Base-by-base conservation (phyloP, 1,139 yeast species). In the Saccharomycopsis hybrid region DNA sequence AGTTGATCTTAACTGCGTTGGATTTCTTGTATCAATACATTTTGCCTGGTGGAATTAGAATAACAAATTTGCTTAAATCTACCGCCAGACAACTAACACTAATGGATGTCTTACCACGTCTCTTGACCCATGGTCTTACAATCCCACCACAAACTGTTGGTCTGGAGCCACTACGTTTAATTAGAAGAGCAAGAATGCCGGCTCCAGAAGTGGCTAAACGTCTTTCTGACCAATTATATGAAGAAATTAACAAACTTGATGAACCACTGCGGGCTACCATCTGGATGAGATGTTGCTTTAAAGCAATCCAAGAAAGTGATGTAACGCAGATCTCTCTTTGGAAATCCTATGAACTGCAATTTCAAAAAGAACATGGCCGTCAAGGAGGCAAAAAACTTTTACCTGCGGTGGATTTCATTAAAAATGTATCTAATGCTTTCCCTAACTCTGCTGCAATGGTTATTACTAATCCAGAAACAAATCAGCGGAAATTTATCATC, bases 391-490 rank as follows among this genome's bases (percentile, higher is more conserved):
- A 79, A 56, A 78, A 81, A 54, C 71, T 92, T 47, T 73, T 92
- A 44, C 95, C 97, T 1, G 98, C 98, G 0, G 97, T 94, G 24
- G 97, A 92, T 59, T 92, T 92, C 63, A 92, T 92, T 62, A 89
- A 90, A 62, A 92, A 92, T 62, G 97, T 92, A 11, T 83, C 92
- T 29, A 80, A 81, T 53, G 96, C 97, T 0, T 90, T 90, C 65
- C 84, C 88, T n/a, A 79, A 82, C 58, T 88, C 96, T 1, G 86
- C 88, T 52, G 97, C 98, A 1, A 89, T 89, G 90, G 97, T 92
- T 18, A 80, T 90, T 13, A 72, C 71, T 50, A 72, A 78, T 53
- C 65, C 72, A 35, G 68, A 72, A 11, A 73, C 76, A 1, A 77
- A 76, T 35, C 77, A 78, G 58, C 82, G 87, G 61, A 84, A 84